These are phyloP conservation scores for Leccinellum rugosiceps DNA, from an alignment of 768 basidiomycete species.

Conservation along the genomic window DNA sequence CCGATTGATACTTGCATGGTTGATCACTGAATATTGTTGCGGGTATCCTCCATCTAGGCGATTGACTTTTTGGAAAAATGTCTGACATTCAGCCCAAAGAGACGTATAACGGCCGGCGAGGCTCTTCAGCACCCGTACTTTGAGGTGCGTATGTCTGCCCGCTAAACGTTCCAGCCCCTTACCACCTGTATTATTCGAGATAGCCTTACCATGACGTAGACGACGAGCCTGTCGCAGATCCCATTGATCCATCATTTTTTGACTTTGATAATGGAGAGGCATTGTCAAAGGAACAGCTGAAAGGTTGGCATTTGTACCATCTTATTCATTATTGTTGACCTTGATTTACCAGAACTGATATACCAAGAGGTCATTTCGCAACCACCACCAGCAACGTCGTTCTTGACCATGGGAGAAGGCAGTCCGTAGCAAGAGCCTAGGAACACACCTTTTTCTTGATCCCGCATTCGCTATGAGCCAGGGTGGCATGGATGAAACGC, in stretches of 20 bases:
- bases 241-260: constrained; percentile 75
- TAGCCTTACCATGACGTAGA: constrained; percentile 86
- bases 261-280: constrained; percentile 74
- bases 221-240: constrained; percentile 82
- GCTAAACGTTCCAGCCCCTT: background rate
- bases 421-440: constrained; percentile 4
- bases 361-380: constrained; percentile 46
- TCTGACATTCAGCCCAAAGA: constrained; percentile 81
- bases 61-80: constrained; percentile 78
- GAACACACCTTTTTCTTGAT: background rate
- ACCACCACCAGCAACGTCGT: constrained; percentile 12
- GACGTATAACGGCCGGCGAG: constrained; percentile 84
- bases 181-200: background rate
- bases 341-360: constrained; percentile 35
- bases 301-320: constrained; percentile 42
- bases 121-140: constrained; percentile 90
- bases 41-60: constrained; percentile 41
- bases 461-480: background rate
- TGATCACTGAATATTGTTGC: background rate
- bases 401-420: constrained; percentile 15
- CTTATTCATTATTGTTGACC: background rate
- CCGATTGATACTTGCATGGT: background rate
- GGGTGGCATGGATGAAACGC: background rate
- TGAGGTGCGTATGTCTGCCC: constrained; percentile 44
- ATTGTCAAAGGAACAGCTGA: constrained; percentile 63